A percentile compares a stretch with the other conserved stretches of the same genome.
phyloP scores from a whole-genome alignment of 345 rosid species.

The Geranium brycei region DNA sequence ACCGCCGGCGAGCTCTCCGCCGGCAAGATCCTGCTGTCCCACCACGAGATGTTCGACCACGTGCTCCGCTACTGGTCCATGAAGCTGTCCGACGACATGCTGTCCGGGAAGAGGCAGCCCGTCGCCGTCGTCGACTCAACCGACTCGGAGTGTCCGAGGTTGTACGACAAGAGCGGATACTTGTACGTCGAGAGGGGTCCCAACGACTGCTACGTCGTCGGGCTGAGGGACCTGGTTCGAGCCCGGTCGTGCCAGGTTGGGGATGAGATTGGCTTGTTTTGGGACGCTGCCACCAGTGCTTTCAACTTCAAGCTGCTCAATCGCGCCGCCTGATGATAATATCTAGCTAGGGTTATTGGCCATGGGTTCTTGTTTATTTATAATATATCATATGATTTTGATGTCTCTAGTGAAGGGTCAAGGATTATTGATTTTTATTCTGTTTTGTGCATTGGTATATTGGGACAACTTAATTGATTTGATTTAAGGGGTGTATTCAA shows the following conservation, averaged over 20 bases:
- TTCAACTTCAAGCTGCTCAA: conserved; percentile 21
- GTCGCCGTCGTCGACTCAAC: conserved; percentile 22
- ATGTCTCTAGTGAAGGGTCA: too few relatives aligned
- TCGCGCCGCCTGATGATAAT: neutral
- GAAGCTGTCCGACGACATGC: conserved; percentile 12
- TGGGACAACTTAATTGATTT: too few relatives aligned
- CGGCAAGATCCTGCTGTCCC: conserved; percentile 16
- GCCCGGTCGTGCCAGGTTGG: conserved; percentile 8
- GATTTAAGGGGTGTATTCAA: too few relatives aligned
- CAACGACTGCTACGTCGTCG: conserved; percentile 7
- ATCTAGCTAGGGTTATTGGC: too few relatives aligned
- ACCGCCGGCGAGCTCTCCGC: conserved; percentile 8
- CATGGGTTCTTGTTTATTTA: too few relatives aligned
- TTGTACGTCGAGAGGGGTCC: conserved; percentile 18
- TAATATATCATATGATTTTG: too few relatives aligned
- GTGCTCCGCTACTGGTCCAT: conserved; percentile 20
- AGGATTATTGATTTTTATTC: too few relatives aligned
- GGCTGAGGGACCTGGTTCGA: conserved; percentile 17
- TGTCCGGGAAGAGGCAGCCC: conserved; percentile 9
- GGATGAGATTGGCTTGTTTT: conserved; percentile 26
- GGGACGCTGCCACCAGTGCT: conserved; percentile 14
- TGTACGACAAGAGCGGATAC: conserved; percentile 14
- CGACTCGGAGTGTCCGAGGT: conserved; percentile 16
- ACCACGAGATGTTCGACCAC: conserved; percentile 16
- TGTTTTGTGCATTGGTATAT: too few relatives aligned